Evolutionary conservation across 192 early-diverging fungal species (phyloP).

Genomic region (Gaertneriomyces semiglobifer): DNA sequence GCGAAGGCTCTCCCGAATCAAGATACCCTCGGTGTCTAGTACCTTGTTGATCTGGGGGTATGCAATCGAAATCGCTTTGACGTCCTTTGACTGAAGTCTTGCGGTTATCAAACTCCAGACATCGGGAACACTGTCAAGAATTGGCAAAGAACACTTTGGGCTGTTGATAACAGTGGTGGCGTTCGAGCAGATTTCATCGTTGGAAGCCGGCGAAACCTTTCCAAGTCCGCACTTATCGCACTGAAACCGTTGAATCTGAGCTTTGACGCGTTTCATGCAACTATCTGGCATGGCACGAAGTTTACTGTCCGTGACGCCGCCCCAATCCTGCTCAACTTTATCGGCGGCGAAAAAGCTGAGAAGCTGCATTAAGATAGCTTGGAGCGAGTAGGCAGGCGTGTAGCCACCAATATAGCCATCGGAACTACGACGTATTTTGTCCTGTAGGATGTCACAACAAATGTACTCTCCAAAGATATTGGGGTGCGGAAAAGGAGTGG

Average conservation of each 20-base stretch:
- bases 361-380: conserved; percentile 28
- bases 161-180: no score
- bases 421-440: conserved; percentile 1
- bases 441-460: conserved; percentile 34
- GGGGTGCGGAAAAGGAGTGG: conserved; percentile 21
- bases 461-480: conserved; percentile 29
- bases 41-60: conserved; percentile 5
- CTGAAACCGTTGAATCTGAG: no score
- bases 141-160: no score
- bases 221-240: no score
- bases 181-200: no score
- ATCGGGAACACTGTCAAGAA: no score
- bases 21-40: conserved; percentile 11
- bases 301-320: not conserved
- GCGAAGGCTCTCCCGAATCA: conserved; percentile 3
- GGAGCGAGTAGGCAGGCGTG: conserved; percentile 27
- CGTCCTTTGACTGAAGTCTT: no score
- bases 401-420: conserved; percentile 28
- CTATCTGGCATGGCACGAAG: no score
- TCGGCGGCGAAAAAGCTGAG: conserved; percentile 28
- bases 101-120: no score
- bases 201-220: no score
- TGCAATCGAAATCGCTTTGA: not conserved
- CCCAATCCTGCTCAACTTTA: conserved; percentile 11
- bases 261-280: no score